Base-by-base conservation (phyloP, 2,329 filamentous ascomycete species). In the Diplodia intermedia region DNA sequence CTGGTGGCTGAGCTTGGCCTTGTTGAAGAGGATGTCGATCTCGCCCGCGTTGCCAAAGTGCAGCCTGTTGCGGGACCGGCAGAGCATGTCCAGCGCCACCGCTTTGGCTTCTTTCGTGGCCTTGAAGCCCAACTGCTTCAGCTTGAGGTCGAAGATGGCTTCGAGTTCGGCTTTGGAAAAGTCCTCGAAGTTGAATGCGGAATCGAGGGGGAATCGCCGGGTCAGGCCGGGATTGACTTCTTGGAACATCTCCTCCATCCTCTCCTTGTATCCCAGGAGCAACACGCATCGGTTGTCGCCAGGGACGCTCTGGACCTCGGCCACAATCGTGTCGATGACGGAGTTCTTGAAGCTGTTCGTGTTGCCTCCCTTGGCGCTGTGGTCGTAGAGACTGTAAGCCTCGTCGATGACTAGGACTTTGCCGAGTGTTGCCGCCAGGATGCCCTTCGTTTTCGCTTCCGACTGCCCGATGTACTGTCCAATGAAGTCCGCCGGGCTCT, bases 381-480 rank as follows among this genome's bases (percentile, higher is more conserved):
- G 31, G 31, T 33, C 77, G 55, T 83, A 86, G 0, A 94, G 81
- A 40, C 88, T 87, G 70, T 94, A 94, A 0, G 91, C 91, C 74
- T 95, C 91, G 70, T 94, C 91, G 2, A 94, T 93, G 15, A 94
- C 86, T 0, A 94, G 83, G 0, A 94, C 90, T 71, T 94, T 94
- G 0, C 92, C 91, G 0, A 85, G 71, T 0, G 89, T 88, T 0
- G 88, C 80, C 0, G 86, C 86, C 0, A 94, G 81, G 7, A 94
- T 93, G 0, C 82, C 88, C 71, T 92, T 94, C 0, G 91, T 94
- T 40, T 88, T 87, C 1, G 84, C 81, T 75, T 94, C 91, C 0
- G 91, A 93, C 1, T 84, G 80, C 0, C 91, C 91, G 0, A 94
- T 69, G 0, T 81, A 9, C 77, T 78, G 0, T 33, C 90, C 90